Evolutionary conservation across 805 yeast species (phyloP).

Genomic region (Debaryomyces prosopidis): DNA sequence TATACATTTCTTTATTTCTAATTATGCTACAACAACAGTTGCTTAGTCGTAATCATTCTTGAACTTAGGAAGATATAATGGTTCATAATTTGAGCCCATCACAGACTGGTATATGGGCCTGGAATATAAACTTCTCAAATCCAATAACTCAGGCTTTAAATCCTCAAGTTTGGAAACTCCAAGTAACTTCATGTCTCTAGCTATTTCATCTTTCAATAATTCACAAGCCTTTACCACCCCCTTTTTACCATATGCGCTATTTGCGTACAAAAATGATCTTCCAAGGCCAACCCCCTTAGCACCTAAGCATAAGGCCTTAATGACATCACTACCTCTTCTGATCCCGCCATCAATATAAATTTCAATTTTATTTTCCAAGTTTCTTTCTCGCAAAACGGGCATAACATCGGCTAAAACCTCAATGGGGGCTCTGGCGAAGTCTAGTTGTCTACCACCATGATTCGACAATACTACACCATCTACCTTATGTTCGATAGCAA

Average conservation of each 20-base stretch:
- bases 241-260: conserved; percentile 59
- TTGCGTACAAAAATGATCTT: conserved; percentile 65
- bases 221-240: conserved; percentile 63
- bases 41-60: conserved; percentile 2
- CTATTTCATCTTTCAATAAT: conserved; percentile 67
- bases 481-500: conserved; percentile 69
- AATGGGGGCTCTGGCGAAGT: conserved; percentile 75
- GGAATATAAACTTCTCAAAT: conserved; percentile 8
- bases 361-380: conserved; percentile 48
- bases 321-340: conserved; percentile 64
- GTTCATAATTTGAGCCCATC: conserved; percentile 12
- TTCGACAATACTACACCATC: conserved; percentile 80
- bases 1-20: too few species aligned
- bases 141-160: conserved; percentile 36
- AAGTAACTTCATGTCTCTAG: conserved; percentile 75
- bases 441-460: conserved; percentile 90
- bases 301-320: conserved; percentile 68
- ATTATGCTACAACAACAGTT: too few species aligned
- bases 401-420: conserved; percentile 72
- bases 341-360: conserved; percentile 70
- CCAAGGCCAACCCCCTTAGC: conserved; percentile 73
- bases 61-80: conserved; percentile 14
- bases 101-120: conserved; percentile 30
- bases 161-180: conserved; percentile 67
- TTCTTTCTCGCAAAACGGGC: conserved; percentile 48